Evolutionary conservation across 2,329 filamentous ascomycete genomes (phyloP).

Genomic region (Hortaea werneckii): DNA sequence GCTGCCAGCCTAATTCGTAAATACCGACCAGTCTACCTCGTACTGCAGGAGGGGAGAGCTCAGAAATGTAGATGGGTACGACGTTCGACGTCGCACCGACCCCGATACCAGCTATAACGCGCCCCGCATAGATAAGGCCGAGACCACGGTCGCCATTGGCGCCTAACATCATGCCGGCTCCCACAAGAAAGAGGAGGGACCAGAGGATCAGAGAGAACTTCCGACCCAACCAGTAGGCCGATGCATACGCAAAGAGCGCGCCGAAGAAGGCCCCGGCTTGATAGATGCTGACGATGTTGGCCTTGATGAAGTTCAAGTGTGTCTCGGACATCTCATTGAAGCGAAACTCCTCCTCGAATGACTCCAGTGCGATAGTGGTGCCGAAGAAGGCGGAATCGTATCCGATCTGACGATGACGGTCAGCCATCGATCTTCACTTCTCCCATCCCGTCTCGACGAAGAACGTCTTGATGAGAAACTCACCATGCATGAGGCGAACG

Average conservation of each 20-base stretch:
- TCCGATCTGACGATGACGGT: conserved; percentile 11
- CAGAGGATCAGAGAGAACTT: conserved; percentile 54
- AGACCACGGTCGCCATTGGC: conserved; percentile 52
- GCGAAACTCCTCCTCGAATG: conserved; percentile 59
- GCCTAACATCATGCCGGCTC: conserved; percentile 63
- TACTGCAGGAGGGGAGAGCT: conserved; percentile 48
- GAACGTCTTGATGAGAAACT: neutral
- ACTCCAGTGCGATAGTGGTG: conserved; percentile 59
- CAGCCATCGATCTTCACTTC: neutral
- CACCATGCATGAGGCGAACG: conserved; percentile 49
- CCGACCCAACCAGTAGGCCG: conserved; percentile 58
- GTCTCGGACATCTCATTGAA: conserved; percentile 42
- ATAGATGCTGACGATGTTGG: conserved; percentile 72
- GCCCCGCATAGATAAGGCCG: conserved; percentile 49
- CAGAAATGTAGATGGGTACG: conserved; percentile 50
- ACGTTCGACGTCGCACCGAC: conserved; percentile 48
- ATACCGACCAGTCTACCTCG: conserved; percentile 50
- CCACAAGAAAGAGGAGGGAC: conserved; percentile 55
- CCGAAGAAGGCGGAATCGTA: conserved; percentile 55
- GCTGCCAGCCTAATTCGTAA: conserved; percentile 48
- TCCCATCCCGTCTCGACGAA: conserved; percentile 43
- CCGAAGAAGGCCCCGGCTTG: conserved; percentile 73
- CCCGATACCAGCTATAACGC: conserved; percentile 48
- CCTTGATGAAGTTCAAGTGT: conserved; percentile 50
- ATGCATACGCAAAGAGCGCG: conserved; percentile 56